Conservation (phyloP, 257 asterid genomes). For the Scutellaria barbata region DNA sequence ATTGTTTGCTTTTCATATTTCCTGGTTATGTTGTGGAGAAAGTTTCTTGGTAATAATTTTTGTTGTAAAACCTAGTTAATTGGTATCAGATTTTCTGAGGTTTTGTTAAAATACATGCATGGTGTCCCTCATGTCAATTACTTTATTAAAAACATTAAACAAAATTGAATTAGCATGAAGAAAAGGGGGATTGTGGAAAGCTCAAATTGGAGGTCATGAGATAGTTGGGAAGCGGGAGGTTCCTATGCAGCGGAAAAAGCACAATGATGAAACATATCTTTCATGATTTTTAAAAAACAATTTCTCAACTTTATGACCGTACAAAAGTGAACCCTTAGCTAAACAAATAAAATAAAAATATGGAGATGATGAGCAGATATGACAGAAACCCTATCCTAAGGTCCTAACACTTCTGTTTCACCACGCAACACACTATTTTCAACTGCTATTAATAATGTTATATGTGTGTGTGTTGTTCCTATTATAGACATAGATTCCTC, state of each 20-base stretch:
- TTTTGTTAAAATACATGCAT: not conserved
- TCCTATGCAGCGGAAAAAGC: slow-evolving; percentile 11
- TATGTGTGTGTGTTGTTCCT: too few species aligned
- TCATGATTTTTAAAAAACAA: not conserved
- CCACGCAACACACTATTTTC: slow-evolving; percentile 35
- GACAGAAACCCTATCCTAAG: slow-evolving; percentile 4
- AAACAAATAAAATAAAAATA: not conserved
- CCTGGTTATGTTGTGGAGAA: not conserved
- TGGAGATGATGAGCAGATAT: not conserved
- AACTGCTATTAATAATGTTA: slow-evolving; percentile 18
- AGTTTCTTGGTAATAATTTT: not conserved
- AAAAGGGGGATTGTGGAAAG: not conserved
- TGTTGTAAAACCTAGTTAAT: not conserved
- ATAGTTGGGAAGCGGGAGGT: too few species aligned
- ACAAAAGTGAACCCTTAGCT: slow-evolving; percentile 17
- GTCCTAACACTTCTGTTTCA: slow-evolving; percentile 29
- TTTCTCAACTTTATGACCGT: slow-evolving; percentile 20
- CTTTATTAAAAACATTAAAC: too few species aligned
- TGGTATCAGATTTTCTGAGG: not conserved
- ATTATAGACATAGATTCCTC: not conserved
- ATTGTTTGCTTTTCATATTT: not conserved
- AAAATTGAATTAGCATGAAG: not conserved
- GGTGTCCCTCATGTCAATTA: too few species aligned
- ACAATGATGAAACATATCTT: slow-evolving; percentile 35
- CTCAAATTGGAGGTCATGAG: not conserved